phyloP scores from a whole-genome alignment of 371 early-diverging fungal genomes.

The Haplosporangium sp. region DNA sequence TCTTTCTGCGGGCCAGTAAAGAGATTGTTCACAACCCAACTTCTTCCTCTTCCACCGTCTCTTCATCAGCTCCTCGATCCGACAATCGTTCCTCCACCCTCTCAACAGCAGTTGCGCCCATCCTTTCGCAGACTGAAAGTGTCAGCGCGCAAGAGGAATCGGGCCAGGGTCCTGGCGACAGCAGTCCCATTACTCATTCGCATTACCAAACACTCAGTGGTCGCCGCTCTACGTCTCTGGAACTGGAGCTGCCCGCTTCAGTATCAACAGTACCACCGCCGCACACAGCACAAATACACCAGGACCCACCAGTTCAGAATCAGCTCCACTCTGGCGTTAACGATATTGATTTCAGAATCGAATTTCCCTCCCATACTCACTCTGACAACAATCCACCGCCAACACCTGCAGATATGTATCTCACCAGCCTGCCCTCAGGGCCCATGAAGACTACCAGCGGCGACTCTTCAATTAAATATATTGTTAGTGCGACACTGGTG shows the following conservation, averaged over 20 bases:
- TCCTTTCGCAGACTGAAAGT: neutral
- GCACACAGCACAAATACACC: neutral
- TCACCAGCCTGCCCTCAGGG: constrained; percentile 30
- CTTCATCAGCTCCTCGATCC: neutral
- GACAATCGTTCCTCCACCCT: constrained; percentile 27
- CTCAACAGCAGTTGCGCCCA: constrained; percentile 31
- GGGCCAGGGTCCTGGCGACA: neutral
- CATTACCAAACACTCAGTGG: neutral
- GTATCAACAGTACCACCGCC: neutral
- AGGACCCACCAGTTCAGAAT: constrained; percentile 4
- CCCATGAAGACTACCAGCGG: constrained; percentile 22
- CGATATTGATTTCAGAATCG: constrained; percentile 42
- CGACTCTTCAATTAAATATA: constrained; percentile 30
- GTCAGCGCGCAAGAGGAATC: neutral
- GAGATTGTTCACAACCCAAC: constrained; percentile 23
- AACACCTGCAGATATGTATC: neutral
- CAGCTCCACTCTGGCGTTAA: constrained; percentile 36
- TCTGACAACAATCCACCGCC: neutral
- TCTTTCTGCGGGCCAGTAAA: constrained; percentile 26
- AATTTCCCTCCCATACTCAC: constrained; percentile 38
- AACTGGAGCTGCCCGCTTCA: neutral
- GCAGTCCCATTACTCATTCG: constrained; percentile 26
- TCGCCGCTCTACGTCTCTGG: neutral
- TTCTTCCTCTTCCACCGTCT: constrained; percentile 2
- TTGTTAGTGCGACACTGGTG: constrained; percentile 21